Conservation (phyloP, 164 flowering plant species). For the Buxus sempervirens region DNA sequence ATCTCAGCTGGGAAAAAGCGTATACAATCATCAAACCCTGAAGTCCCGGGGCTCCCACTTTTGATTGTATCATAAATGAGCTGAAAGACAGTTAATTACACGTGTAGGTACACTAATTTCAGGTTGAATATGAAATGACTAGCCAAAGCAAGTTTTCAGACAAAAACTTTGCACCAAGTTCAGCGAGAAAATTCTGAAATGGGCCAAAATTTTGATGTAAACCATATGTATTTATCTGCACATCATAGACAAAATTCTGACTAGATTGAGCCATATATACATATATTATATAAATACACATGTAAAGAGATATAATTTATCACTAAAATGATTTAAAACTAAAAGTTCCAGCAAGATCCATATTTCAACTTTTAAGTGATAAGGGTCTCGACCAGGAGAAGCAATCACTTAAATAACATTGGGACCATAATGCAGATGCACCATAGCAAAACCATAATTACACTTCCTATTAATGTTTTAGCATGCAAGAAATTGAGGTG, state of each 20-base stretch:
- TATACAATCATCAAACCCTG: conserved; percentile 85
- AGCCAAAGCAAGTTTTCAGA: background rate
- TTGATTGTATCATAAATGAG: conserved; percentile 89
- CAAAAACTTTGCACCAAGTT: background rate
- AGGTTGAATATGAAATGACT: background rate
- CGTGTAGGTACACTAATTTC: background rate
- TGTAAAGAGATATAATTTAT: no score
- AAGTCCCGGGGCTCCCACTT: conserved; percentile 76
- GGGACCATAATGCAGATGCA: no score
- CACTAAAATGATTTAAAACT: no score
- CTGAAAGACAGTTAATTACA: conserved; percentile 34
- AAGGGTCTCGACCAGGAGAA: no score
- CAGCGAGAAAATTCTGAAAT: background rate
- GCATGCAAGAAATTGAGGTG: no score
- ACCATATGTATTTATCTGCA: background rate
- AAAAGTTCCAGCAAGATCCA: no score
- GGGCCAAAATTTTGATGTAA: background rate
- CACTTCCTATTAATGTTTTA: no score
- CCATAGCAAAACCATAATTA: no score
- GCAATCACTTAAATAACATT: no score
- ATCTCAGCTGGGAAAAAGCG: conserved; percentile 87
- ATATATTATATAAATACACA: background rate
- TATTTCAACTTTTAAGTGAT: no score
- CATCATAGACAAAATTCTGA: no score
- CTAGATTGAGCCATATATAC: no score